These are phyloP conservation scores for Cyberlindnera suaveolens DNA, from an alignment of 805 yeast species.

Conservation along the genomic window DNA sequence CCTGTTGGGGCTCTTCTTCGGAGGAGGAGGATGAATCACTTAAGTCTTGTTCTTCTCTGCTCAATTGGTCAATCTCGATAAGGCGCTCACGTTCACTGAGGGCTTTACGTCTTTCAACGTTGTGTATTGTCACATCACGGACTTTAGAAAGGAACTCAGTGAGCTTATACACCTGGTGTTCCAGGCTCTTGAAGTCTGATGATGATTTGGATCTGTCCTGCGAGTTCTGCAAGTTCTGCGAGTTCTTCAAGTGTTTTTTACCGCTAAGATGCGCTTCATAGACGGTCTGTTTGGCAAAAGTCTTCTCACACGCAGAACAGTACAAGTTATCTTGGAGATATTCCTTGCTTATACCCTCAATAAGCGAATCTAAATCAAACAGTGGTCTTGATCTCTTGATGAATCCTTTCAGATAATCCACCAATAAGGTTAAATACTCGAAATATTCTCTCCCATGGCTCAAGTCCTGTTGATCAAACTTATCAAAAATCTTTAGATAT, in stretches of 20 bases:
- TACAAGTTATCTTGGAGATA: slow-evolving; percentile 29
- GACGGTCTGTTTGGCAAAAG: slow-evolving; percentile 58
- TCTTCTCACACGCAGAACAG: slow-evolving; percentile 60
- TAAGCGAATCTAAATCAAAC: slow-evolving; percentile 30
- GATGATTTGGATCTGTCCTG: slow-evolving; percentile 19
- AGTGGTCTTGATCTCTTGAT: slow-evolving; percentile 45
- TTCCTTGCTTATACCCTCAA: slow-evolving; percentile 10
- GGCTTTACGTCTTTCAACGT: slow-evolving; percentile 58
- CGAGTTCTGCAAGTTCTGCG: slow-evolving; percentile 7
- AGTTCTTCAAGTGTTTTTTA: slow-evolving; percentile 62
- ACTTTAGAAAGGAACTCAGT: slow-evolving; percentile 24
- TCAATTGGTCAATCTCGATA: slow-evolving; percentile 22
- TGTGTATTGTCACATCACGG: slow-evolving; percentile 43
- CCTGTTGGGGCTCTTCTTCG: slow-evolving; percentile 10
- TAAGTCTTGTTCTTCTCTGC: slow-evolving; percentile 22
- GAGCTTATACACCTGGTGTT: not conserved
- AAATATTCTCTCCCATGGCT: slow-evolving; percentile 21
- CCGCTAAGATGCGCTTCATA: slow-evolving; percentile 66
- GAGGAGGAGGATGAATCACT: slow-evolving; percentile 24
- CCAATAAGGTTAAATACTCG: slow-evolving; percentile 36
- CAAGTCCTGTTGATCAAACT: slow-evolving; percentile 28
- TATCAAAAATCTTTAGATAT: slow-evolving; percentile 42
- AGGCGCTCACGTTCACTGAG: slow-evolving; percentile 53
- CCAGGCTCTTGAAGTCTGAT: not conserved
- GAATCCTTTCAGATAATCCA: slow-evolving; percentile 44